phyloP scores from a whole-genome alignment of 768 basidiomycete genomes.

The Chlorophyllum brunneum region DNA sequence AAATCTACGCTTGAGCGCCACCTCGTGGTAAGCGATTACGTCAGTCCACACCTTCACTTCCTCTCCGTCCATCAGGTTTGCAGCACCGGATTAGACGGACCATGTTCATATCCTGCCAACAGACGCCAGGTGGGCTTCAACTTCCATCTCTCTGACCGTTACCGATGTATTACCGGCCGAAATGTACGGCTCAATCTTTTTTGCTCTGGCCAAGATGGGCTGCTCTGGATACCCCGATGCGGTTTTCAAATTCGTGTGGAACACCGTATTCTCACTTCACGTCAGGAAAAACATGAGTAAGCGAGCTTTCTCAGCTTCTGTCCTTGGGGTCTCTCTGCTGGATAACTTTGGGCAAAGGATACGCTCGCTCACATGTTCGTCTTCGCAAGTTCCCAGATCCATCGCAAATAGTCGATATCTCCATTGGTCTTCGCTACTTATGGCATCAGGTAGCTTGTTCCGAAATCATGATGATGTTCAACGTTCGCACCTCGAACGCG shows the following conservation, averaged over 20 bases:
- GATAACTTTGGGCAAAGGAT: neutral
- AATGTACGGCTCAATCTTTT: too few relatives aligned
- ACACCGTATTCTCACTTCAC: conserved; percentile 3
- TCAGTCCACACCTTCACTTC: too few relatives aligned
- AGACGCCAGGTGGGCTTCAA: too few relatives aligned
- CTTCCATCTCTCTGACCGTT: too few relatives aligned
- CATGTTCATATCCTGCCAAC: too few relatives aligned
- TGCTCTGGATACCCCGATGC: neutral
- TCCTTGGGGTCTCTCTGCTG: neutral
- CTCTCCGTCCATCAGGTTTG: too few relatives aligned
- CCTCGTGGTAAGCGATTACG: too few relatives aligned
- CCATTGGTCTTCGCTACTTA: conserved; percentile 11
- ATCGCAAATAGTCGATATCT: conserved; percentile 13
- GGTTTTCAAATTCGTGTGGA: neutral
- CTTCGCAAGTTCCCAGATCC: conserved; percentile 11
- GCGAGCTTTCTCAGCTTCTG: conserved; percentile 5
- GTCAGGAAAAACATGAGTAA: conserved; percentile 5
- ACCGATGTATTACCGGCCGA: too few relatives aligned
- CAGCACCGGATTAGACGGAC: too few relatives aligned
- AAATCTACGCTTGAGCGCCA: too few relatives aligned
- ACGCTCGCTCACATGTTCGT: conserved; percentile 7
- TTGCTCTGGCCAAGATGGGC: neutral
- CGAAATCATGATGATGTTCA: conserved; percentile 14
- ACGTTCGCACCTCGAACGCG: conserved; percentile 19
- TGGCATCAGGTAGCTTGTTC: conserved; percentile 12